Base-by-base conservation (phyloP, 495 filamentous ascomycete species). In the Staphylotrichum tortipilum region DNA sequence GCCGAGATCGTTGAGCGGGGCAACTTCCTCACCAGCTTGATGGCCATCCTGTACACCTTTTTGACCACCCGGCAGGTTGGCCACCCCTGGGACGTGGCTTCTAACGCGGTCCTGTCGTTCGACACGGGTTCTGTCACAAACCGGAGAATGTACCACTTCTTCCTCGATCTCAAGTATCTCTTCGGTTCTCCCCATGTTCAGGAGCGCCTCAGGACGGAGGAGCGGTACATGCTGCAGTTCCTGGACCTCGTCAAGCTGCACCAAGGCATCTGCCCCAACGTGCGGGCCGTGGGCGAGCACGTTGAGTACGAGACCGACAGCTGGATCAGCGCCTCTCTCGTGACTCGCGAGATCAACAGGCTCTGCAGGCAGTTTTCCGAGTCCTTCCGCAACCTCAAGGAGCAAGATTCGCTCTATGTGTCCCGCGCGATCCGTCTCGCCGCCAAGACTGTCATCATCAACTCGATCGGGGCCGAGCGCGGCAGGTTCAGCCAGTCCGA, bases 221-320 rank as follows among this genome's bases (percentile, higher is more conserved):
- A 85, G 40, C 80, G 87, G 50, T 97, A 97, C 60, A 74, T 94
- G 44, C 74, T 89, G 54, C 92, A 99, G 59, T 97, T 97, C 68
- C 73, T 99, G 21, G 94, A 99, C 59, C 73, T 99, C 3, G 88
- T 94, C 53, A 94, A 95, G 58, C 75, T 99, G 28, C 88, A 94
- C 43, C 92, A 99, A 67, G 92, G 92, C 1, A 94, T 97, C 34
- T 95, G 91, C 57, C 94, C 92, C 12, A 99, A 97, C 56, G 70
- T 89, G 5, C 79, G 92, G 49, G 91, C 90, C 1, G 82, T 95
- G 26, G 88, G 86, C 18, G 92, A 99, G 53, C 92, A 99, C 60
- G 85, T 99, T 7, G 94, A 97, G 61, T 99, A 96, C 59, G 92
- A 99, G 66, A 92, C 89, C 6, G 92, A 99, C 60, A 85, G 88